Evolutionary conservation across 768 basidiomycete genomes (phyloP), one percentile per base, ranked within the genome.

Genomic region (Boletus insuetus): DNA sequence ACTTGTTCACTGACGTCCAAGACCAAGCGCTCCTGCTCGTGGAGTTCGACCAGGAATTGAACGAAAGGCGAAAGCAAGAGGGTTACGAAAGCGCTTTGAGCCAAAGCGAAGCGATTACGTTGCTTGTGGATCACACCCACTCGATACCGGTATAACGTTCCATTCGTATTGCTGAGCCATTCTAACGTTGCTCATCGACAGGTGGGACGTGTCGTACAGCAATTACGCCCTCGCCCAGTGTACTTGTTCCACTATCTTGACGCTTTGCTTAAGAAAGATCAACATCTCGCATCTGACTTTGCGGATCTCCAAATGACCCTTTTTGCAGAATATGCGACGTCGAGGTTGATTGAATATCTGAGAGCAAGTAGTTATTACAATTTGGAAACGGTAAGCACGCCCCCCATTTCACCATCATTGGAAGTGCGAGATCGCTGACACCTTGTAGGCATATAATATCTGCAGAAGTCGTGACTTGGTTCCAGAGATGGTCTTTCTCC

Each of bases 191-290:
- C 22, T 39, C 4, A 6, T 56, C 16, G 16, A 51, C 62, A 98
- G 96, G 87, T 93, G 40, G 81, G 82, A 13, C 80, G 91, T 24
- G 96, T 98, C 0, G 91, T 98, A 10, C 82, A 87, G 51, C 96
- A 98, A 68, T 79, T 99, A 20, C 81, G 85, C 56, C 75, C 74
- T 42, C 80, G 85, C 51, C 85, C 91, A 4, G 79, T 85, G 53
- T 97, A 91, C 69, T 81, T 98, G 12, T 98, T 95, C 73, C 77
- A 94, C 55, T 98, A 98, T 72, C 82, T 99, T 39, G 94, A 97
- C 64, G 87, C 92, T 0, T 74, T 99, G 49, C 89, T 91, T 60
- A 84, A 86, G 59, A 93, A 88, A 69, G 97, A 98, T 60, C 82
- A 93, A 0, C 83, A 87, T 59, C 73, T 94, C 16, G 85, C 86